Percentiles rank a stretch among this genome's conserved stretches.
These are phyloP conservation scores for Pseudevernia furfuracea DNA, from an alignment of 495 filamentous ascomycete genomes.

Conservation along the genomic window DNA sequence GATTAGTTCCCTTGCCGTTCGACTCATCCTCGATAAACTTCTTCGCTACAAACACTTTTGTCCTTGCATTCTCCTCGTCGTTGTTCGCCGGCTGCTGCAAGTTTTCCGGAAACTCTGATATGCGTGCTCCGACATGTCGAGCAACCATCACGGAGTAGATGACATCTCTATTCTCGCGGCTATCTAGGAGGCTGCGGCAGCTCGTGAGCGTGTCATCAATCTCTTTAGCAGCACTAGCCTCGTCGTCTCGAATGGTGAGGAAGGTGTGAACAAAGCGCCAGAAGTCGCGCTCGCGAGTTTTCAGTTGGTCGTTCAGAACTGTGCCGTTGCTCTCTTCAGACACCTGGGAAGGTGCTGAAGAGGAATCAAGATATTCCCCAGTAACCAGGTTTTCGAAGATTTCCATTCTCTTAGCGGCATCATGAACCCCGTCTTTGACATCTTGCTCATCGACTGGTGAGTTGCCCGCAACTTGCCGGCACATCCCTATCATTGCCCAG, in stretches of 20 bases:
- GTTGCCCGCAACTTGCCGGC: conserved; percentile 33
- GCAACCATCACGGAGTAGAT: conserved; percentile 81
- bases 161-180: conserved; percentile 81
- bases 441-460: conserved; percentile 26
- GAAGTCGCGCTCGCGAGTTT: conserved; percentile 63
- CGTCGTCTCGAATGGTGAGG: conserved; percentile 57
- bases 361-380: conserved; percentile 54
- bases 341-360: conserved; percentile 45
- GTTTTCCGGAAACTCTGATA: conserved; percentile 56
- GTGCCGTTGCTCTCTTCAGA: conserved; percentile 32
- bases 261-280: conserved; percentile 71
- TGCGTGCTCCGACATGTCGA: conserved; percentile 61
- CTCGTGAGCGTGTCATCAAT: conserved; percentile 56
- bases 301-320: conserved; percentile 42
- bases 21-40: conserved; percentile 73
- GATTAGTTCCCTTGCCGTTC: conserved; percentile 62
- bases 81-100: conserved; percentile 51
- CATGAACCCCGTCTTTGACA: conserved; percentile 48
- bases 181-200: conserved; percentile 62
- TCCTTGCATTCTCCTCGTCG: conserved; percentile 61
- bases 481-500: conserved; percentile 55
- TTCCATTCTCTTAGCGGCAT: conserved; percentile 58
- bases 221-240: conserved; percentile 46
- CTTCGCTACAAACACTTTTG: conserved; percentile 70
- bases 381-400: conserved; percentile 70